Base-by-base conservation (phyloP, 2,329 filamentous ascomycete species). In the Ophiocordyceps camponoti-floridani region DNA sequence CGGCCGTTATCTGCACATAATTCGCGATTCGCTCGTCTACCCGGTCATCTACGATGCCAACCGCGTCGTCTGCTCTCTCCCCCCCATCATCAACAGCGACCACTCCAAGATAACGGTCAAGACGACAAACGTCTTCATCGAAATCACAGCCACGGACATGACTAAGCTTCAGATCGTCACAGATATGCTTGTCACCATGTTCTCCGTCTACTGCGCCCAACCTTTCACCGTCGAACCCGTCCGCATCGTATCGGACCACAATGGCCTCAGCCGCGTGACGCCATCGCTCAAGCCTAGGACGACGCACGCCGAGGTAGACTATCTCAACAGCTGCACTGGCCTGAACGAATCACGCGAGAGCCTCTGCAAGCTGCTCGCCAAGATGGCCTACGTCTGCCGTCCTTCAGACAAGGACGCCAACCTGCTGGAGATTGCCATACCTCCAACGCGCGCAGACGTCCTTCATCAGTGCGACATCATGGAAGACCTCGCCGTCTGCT, bases 401-500 rank as follows among this genome's bases (percentile, higher is more conserved):
- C 88, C 86, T 3, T 91, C 86, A 0, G 65, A 70, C 45, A 73
- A 75, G 49, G 72, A 82, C 48, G 63, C 74, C 45, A 79, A 84
- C 57, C 66, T 91, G 43, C 70, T 94, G 48, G 82, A 93, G 55
- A 79, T 96, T 27, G 73, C 80, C 33, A 76, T 96, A 23, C 91
- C 91, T 9, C 77, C 88, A 30, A 96, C 88, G 42, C 78, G 91
- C 49, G 89, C 91, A 42, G 91, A 98, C 61, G 82, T 98, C 40
- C 78, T 98, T 30, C 91, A 98, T 63, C 84, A 95, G 58, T 93
- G 87, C 55, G 91, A 98, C 60, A 84, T 98, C 53, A 98, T 98
- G 89, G 91, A 98, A 66, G 93, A 98, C 59, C 80, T 93, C 18
- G 91, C 87, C 38, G 91, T 98, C 51, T 87, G 86, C 44, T 95